Percentiles rank a stretch among this genome's conserved stretches.
These are phyloP conservation scores for Panaeolus papilionaceus DNA, from an alignment of 768 basidiomycete genomes.

Conservation along the genomic window DNA sequence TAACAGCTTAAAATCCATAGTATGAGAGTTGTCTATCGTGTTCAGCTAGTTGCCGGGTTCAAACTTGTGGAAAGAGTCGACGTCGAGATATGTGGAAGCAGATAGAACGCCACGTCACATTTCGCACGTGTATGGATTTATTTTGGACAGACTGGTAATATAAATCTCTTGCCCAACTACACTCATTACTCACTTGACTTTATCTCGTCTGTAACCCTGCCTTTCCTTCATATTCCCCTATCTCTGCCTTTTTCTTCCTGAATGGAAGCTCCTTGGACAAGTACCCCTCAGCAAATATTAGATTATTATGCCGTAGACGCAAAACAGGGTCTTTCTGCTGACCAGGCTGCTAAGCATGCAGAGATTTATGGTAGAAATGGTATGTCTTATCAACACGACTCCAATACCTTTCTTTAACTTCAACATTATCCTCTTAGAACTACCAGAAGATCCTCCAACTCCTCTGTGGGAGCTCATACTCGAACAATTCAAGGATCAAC, in stretches of 20 bases:
- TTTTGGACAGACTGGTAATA: not conserved
- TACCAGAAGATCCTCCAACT: slow-evolving; percentile 92
- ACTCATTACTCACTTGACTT: slow-evolving; percentile 25
- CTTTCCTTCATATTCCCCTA: slow-evolving; percentile 22
- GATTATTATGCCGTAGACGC: slow-evolving; percentile 75
- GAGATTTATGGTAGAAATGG: slow-evolving; percentile 89
- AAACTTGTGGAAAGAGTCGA: not conserved
- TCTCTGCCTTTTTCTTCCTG: slow-evolving; percentile 32
- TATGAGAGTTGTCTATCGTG: no score
- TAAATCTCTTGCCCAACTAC: slow-evolving; percentile 15
- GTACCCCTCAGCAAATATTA: slow-evolving; percentile 68
- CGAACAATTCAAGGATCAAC: slow-evolving; percentile 99
- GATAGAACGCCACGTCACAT: slow-evolving; percentile 45
- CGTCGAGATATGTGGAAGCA: not conserved
- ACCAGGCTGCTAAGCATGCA: slow-evolving; percentile 76
- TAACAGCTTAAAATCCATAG: no score
- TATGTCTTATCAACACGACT: slow-evolving; percentile 35
- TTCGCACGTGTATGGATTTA: slow-evolving; percentile 37
- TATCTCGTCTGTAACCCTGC: slow-evolving; percentile 16
- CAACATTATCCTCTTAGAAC: slow-evolving; percentile 53
- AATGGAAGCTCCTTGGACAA: slow-evolving; percentile 85
- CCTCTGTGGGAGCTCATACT: slow-evolving; percentile 94
- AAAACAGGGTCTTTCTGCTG: slow-evolving; percentile 63
- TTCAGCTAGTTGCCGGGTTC: slow-evolving; percentile 21
- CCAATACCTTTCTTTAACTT: slow-evolving; percentile 10